Evolutionary conservation across 345 rosid species (phyloP).

Genomic region (Aethionema arabicum): DNA sequence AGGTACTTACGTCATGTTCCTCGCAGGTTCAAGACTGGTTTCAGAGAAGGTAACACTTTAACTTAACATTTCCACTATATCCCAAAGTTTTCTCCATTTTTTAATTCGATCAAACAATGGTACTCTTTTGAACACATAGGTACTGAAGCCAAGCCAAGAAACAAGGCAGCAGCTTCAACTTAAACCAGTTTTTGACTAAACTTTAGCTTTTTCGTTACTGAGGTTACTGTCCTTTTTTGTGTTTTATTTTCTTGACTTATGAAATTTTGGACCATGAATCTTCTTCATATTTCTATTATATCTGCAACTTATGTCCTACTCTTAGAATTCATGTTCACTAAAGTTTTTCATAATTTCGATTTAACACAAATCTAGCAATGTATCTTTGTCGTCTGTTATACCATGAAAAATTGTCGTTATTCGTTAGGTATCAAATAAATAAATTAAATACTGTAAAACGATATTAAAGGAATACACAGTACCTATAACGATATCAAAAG

Average conservation of each 20-base stretch:
- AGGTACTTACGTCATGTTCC: constrained; percentile 67
- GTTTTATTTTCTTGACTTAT: neutral
- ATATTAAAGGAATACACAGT: no score
- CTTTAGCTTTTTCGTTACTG: constrained; percentile 16
- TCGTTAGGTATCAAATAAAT: no score
- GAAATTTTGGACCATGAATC: no score
- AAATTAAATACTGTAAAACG: no score
- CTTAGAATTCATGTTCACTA: no score
- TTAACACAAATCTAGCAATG: no score
- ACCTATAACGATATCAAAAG: no score
- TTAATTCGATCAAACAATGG: neutral
- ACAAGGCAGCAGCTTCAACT: constrained; percentile 48
- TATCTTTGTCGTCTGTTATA: no score
- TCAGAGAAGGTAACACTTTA: constrained; percentile 66
- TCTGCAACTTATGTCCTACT: no score
- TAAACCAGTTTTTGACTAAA: constrained; percentile 24
- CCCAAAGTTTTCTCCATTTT: neutral
- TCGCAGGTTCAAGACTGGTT: constrained; percentile 76
- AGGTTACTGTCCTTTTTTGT: neutral
- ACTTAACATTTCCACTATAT: neutral
- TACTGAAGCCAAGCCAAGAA: constrained; percentile 70
- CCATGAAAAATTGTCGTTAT: no score
- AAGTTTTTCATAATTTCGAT: no score
- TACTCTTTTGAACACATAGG: constrained; percentile 36
- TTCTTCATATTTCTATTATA: no score